These are phyloP conservation scores for Rutstroemia sp. DNA, from an alignment of 2,329 filamentous ascomycete genomes.

Conservation along the genomic window DNA sequence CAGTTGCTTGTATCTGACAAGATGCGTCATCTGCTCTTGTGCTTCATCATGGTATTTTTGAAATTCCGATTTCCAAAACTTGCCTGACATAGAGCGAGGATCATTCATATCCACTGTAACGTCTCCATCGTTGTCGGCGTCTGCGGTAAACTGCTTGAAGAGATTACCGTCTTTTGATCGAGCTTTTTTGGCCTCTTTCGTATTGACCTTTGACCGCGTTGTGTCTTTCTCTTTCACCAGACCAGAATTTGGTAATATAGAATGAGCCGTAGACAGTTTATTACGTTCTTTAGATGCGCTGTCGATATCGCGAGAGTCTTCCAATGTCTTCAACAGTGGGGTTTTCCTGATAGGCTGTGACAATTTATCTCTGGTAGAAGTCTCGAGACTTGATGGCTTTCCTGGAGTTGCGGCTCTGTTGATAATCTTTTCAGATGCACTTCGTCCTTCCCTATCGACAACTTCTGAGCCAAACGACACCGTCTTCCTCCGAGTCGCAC, in stretches of 20 bases:
- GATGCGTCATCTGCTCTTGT: conserved; percentile 65
- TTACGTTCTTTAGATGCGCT: conserved; percentile 16
- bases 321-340: conserved; percentile 39
- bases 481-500: conserved; percentile 51
- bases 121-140: conserved; percentile 44
- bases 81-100: conserved; percentile 66
- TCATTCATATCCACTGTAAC: conserved; percentile 65
- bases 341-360: conserved; percentile 32
- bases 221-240: background rate
- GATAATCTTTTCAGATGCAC: conserved; percentile 5
- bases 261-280: background rate
- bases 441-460: conserved; percentile 22
- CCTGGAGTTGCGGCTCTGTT: conserved; percentile 25
- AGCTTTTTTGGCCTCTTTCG: conserved; percentile 1
- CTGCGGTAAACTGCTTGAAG: conserved; percentile 15
- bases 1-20: conserved; percentile 72
- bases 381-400: conserved; percentile 28
- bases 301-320: conserved; percentile 33
- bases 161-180: conserved; percentile 13
- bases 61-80: conserved; percentile 75
- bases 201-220: background rate
- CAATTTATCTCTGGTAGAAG: conserved; percentile 11
- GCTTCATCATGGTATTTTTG: conserved; percentile 67
- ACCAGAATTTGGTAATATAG: conserved; percentile 1
- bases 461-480: conserved; percentile 58